Base-by-base conservation (phyloP, 345 rosid species). In the Psidium friedrichsthalianum region DNA sequence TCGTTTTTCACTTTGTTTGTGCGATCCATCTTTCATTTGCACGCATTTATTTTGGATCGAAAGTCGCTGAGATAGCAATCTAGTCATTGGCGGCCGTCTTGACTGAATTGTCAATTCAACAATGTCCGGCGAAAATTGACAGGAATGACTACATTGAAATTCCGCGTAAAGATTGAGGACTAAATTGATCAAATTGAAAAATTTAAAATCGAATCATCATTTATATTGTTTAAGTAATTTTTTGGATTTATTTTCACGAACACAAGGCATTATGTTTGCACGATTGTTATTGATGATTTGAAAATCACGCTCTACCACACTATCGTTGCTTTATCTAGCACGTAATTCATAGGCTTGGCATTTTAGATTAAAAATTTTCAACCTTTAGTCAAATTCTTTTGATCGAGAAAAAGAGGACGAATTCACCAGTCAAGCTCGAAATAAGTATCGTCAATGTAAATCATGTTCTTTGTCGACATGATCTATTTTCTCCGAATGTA, bases 391-490 rank as follows among this genome's bases (percentile, higher is more conserved):
- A 1, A 3, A 10, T 29, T 61, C 1, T 15, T 16, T 15, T 53
- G 20, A 53, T 53, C 0, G 21, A 53, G 15, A 52, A 52, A 15
- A 53, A 53, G 0, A 61, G 74, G 2, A 10, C 2, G 4, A 29
- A 64, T 64, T 32, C 24, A 64, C 1, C 12, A 1, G 16, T 32
- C 0, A 11, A 16, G 11, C 11, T 16, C 22, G 2, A 64, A 8
- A 15, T 32, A 15, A 16, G 22, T 32, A 69, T 32, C 24, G 8
- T 1, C 1, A 3, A 32, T 29, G 11, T 16, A 64, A 29, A 42
- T 6, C 6, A 15, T 7, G 29, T 64, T 51, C n/a, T 51, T 51
- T 51, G 11, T 11, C 1, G 3, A 64, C 6, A 0, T 0, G 1
- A 64, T 15, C 6, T 32, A 4, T 8, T 69, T 69, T 32, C 6